These are phyloP conservation scores for Saksenaea oblongispora DNA, from an alignment of 371 early-diverging fungal species.

Conservation along the genomic window DNA sequence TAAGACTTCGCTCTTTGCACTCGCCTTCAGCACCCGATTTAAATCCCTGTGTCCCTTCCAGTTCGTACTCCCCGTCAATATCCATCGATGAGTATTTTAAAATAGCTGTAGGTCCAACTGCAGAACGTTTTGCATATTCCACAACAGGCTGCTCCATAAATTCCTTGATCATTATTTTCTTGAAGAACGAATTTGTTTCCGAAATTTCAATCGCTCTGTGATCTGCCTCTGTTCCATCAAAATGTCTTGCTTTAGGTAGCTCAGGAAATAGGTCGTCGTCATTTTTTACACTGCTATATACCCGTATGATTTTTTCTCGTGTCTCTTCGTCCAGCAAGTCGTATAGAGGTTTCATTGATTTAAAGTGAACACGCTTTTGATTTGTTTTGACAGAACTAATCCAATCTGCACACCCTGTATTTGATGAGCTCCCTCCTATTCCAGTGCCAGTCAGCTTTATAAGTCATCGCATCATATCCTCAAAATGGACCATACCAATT, in stretches of 20 bases:
- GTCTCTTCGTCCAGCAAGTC: background rate
- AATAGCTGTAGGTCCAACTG: background rate
- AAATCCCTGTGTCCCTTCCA: background rate
- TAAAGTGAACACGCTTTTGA: background rate
- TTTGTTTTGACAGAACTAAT: background rate
- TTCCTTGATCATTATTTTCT: background rate
- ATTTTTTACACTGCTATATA: background rate
- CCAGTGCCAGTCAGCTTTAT: no score
- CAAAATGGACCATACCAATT: background rate
- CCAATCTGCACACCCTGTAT: background rate
- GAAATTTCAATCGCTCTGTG: background rate
- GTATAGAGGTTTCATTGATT: background rate
- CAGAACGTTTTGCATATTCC: background rate
- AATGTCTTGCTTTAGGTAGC: background rate
- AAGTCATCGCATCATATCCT: background rate
- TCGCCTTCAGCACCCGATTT: background rate
- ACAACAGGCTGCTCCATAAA: background rate
- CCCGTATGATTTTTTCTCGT: background rate
- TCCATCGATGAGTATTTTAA: background rate
- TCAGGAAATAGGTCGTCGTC: background rate
- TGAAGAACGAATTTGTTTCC: background rate
- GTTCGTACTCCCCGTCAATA: background rate
- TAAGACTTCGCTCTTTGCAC: background rate
- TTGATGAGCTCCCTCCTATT: background rate
- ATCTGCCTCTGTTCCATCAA: background rate